Base-by-base conservation (phyloP, 352 stramenopile species). In the Phytophthora kernoviae region DNA sequence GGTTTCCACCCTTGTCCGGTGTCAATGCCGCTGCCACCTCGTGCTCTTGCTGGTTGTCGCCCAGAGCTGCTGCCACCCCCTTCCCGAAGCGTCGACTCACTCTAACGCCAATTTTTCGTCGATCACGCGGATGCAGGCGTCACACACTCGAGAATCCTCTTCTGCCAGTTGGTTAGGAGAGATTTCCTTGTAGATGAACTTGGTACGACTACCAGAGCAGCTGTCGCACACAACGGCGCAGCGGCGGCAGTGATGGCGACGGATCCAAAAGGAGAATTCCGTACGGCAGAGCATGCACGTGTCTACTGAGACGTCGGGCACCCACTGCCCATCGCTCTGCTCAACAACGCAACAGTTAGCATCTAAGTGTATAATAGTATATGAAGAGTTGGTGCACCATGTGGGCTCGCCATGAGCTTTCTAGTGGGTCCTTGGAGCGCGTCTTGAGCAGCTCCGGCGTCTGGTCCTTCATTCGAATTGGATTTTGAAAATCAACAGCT, bases 171-270 rank as follows among this genome's bases (percentile, higher is more conserved):
- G 81, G 33, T 76, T 71, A 1, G 77, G 72, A 12, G 56, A 71
- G 47, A 94, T 90, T 14, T 91, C 84, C 78, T 93, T 91, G 70
- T 94, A 89, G 37, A 96, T 93, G 62, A 94, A 92, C 43, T 85
- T 86, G 26, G 87, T 94, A 33, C 84, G 81, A 53, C 75, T 91
- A 6, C 76, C 73, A 7, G 87, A 94, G 63, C 88, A 96, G 10
- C 69, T 37, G 37, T 93, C 78, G 50, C 88, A 96, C 7, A 95
- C 79, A 18, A 94, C 75, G 7, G 82, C 81, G 33, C 88, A 96
- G n/a, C 84, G 84, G 5, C 88, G 86, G 58, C 88, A 96, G 63
- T 96, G 88, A 70, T 96, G 88, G 59, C 90, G 89, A 26, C 88
- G 84, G 54, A 82, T 91, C 84, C 85, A 92, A 54, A 92, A 94